Evolutionary conservation across 371 early-diverging fungal species (phyloP), one percentile per base, ranked within the genome.

Genomic region (Lichtheimia ornata): DNA sequence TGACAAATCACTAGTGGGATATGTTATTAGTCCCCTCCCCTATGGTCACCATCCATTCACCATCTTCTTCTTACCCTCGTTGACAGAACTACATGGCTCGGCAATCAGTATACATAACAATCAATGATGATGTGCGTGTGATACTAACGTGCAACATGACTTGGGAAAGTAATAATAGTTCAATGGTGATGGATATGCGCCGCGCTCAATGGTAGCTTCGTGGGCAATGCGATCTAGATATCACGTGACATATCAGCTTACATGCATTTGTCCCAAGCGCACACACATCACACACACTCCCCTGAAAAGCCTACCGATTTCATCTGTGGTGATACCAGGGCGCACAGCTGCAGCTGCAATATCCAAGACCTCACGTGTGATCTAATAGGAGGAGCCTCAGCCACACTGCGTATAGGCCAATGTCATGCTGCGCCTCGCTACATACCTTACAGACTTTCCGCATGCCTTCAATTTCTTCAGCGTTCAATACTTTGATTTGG

Each of bases 151-250:
- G 86, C 97, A 97, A 64, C 91, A 87, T 6, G 95, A 91, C 72
- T 94, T 93, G 11, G 97, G 96, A 72, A 95, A 97, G 41, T 89
- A 82, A 74, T 92, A 83, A 81, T 97, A 97, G 82, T 97, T 96
- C 50, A 97, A 76, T 15, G 97, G 95, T 2, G 97, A 97, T 47
- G 99, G 99, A 72, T 98, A 98, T 4, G 88, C 88, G 35, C 89
- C 87, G 27, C 94, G 88, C 59, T 88, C 91, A 44, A 98, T 87
- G 28, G 89, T 89, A 15, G 93, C 96, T 54, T 91, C 90, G 68
- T 97, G 97, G 20, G 97, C 86, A 45, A 91, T 85, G 27, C 89
- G 74, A 77, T 98, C 95, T 69, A 63, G 2, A 22, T 50, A 47
- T 4, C 49, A 25, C 7, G 35, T 35, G 35, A 35, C 35, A 35